Percentiles rank a stretch among this genome's conserved stretches.
phyloP scores from a whole-genome alignment of 352 stramenopile genomes.

The Phytophthora meadii region DNA sequence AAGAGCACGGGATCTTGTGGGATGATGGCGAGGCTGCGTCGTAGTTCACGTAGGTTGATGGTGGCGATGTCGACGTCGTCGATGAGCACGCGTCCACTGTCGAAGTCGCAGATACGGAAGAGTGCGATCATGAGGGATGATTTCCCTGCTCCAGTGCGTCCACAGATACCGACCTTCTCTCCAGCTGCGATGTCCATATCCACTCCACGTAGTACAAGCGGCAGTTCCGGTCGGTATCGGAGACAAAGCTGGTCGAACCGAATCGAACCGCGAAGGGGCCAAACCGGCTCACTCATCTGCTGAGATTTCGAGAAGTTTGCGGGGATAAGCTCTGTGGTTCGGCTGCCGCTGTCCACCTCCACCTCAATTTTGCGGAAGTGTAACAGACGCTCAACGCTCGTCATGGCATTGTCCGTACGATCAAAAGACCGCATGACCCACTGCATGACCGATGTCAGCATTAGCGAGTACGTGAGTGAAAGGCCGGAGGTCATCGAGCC shows the following conservation, averaged over 20 bases:
- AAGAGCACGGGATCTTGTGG: slow-evolving; percentile 93
- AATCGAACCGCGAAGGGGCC: slow-evolving; percentile 34
- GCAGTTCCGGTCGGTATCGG: slow-evolving; percentile 33
- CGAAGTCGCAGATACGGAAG: slow-evolving; percentile 57
- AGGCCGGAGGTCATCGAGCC: slow-evolving; percentile 25
- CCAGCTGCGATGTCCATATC: slow-evolving; percentile 41
- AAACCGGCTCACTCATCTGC: background rate
- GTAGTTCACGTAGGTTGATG: slow-evolving; percentile 45
- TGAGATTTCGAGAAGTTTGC: background rate
- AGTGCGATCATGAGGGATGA: slow-evolving; percentile 49
- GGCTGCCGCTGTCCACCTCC: slow-evolving; percentile 20
- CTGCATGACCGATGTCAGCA: slow-evolving; percentile 51
- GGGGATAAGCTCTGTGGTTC: background rate
- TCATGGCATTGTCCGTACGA: slow-evolving; percentile 61
- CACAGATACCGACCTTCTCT: slow-evolving; percentile 65
- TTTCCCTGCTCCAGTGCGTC: slow-evolving; percentile 51
- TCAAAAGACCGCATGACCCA: slow-evolving; percentile 35
- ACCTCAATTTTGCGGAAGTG: slow-evolving; percentile 41
- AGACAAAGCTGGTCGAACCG: slow-evolving; percentile 35
- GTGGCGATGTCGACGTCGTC: slow-evolving; percentile 81
- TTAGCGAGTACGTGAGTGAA: slow-evolving; percentile 42
- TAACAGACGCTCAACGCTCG: slow-evolving; percentile 40
- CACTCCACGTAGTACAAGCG: slow-evolving; percentile 12
- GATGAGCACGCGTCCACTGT: slow-evolving; percentile 81
- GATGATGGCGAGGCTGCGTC: slow-evolving; percentile 52